Evolutionary conservation across 2,329 filamentous ascomycete species (phyloP).

Genomic region (Apiospora sp.): DNA sequence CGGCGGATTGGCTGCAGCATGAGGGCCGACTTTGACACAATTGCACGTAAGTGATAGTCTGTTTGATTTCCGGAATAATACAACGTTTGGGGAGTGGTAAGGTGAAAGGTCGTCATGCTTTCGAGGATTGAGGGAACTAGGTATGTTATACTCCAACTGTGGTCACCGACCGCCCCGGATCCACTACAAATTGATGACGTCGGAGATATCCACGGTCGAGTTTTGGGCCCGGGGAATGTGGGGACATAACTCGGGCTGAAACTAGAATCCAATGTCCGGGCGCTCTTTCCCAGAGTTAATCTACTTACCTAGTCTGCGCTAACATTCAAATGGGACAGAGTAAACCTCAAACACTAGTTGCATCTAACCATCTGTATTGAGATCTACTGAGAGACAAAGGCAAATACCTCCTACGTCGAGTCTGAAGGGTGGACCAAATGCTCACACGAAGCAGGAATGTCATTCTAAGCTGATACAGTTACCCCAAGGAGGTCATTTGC

Average conservation of each 20-base stretch:
- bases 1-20: constrained; percentile 6
- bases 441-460: no score
- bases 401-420: no score
- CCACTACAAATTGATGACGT: constrained; percentile 15
- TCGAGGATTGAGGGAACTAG: background rate
- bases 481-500: background rate
- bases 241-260: background rate
- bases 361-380: no score
- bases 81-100: accelerated
- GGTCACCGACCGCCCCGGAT: background rate
- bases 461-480: no score
- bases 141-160: background rate
- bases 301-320: background rate
- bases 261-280: background rate
- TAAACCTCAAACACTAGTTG: no score
- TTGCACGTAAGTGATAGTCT: background rate
- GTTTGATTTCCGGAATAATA: background rate
- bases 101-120: no score
- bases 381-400: no score
- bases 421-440: no score
- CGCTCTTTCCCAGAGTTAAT: background rate
- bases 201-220: background rate
- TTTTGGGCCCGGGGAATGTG: background rate
- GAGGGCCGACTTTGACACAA: background rate
- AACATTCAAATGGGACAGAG: no score